Evolutionary conservation across 1,139 yeast species (phyloP), one percentile per base, ranked within the genome.

Genomic region (Scheffersomyces titani): DNA sequence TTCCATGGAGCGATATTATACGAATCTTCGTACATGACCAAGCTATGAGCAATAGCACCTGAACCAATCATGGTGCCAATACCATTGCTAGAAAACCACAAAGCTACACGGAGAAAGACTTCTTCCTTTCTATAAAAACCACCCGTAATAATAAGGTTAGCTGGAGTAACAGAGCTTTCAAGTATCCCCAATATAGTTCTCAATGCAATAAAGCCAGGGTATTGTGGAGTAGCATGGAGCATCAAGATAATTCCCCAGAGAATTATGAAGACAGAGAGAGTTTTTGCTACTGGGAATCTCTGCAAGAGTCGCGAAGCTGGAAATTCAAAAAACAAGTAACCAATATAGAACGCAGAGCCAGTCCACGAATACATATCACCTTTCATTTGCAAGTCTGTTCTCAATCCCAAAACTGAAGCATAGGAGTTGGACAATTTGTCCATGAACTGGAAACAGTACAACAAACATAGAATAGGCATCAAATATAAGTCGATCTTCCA

Each of bases 371-470:
- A 85, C 71, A 75, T 75, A 52, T 75, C 69, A 36, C 87, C 86
- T 19, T 63, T 66, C 88, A 85, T 83, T 6, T 77, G 61, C 57
- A 83, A 70, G 57, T 78, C 84, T 3, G 65, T 67, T 59, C 81
- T 70, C 47, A 87, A 74, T 1, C 90, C 90, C 74, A 87, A 76
- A 54, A 88, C 79, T 1, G 90, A 80, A 5, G 90, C 90, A 57
- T 80, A 82, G 19, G 87, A 75, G 47, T 80, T 84, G 6, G 90
- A 73, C 19, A 79, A 71, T 65, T 88, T 88, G 69, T 88, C 92
- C 86, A 88, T 84, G 58, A 82, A 85, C 68, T 88, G 92, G 50
- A 81, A 73, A 19, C 86, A 79, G 66, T 85, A 85, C 19, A 86
- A 68, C 18, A 82, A 58, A 64, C 87, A 80, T 77, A 87, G 75